phyloP scores from a whole-genome alignment of 2,329 filamentous ascomycete species.

The Grosmannia clavigera region DNA sequence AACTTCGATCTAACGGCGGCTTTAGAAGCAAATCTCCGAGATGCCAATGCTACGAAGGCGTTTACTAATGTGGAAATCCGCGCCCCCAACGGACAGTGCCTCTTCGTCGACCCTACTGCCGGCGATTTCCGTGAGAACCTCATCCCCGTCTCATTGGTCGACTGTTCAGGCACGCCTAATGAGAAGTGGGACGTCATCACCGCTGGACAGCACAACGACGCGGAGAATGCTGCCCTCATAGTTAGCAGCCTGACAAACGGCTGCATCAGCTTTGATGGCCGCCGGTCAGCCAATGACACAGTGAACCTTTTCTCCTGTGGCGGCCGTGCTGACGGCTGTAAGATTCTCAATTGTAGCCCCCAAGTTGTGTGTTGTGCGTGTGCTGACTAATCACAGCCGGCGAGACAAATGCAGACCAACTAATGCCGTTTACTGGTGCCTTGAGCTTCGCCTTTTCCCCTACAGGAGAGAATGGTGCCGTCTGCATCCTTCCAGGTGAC shows the following conservation, averaged over 20 bases:
- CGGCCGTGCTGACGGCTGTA: constrained; percentile 35
- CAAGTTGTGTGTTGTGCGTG: background rate
- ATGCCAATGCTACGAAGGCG: constrained; percentile 32
- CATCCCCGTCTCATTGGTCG: constrained; percentile 33
- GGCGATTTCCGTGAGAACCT: constrained; percentile 43
- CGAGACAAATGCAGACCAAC: constrained; percentile 32
- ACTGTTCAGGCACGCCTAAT: constrained; percentile 30
- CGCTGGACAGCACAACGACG: constrained; percentile 35
- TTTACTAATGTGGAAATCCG: constrained; percentile 33
- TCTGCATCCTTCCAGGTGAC: constrained; percentile 29
- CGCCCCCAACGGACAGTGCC: constrained; percentile 34
- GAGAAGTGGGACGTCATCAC: constrained; percentile 41
- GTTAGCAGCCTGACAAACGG: constrained; percentile 38
- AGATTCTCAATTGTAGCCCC: constrained; percentile 10
- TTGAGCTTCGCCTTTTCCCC: constrained; percentile 32
- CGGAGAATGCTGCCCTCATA: constrained; percentile 27
- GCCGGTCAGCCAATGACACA: constrained; percentile 30
- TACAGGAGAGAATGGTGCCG: constrained; percentile 26
- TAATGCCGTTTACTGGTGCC: constrained; percentile 33
- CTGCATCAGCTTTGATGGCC: constrained; percentile 37
- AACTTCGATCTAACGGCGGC: constrained; percentile 35
- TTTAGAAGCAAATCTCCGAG: constrained; percentile 34
- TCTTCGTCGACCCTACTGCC: constrained; percentile 38
- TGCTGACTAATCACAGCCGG: constrained; percentile 22
- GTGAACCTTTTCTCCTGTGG: constrained; percentile 41